phyloP scores from a whole-genome alignment of 305 asterid genomes.

The Fraxinus xanthoxyloides region DNA sequence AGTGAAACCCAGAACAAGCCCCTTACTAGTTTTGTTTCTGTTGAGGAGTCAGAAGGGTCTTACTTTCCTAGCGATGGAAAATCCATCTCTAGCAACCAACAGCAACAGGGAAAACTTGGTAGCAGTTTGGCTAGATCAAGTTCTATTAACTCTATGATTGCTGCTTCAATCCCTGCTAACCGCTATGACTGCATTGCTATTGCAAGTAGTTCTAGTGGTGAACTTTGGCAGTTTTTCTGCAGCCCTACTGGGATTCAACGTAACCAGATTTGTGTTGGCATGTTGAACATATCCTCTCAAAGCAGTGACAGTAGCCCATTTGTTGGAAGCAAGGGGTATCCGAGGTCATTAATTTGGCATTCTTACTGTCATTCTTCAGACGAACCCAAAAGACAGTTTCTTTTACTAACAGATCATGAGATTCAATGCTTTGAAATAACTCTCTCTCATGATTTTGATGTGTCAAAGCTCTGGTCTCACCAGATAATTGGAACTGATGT shows the following conservation, averaged over 20 bases:
- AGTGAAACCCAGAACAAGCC: constrained; percentile 44
- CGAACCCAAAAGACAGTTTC: constrained; percentile 59
- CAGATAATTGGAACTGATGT: constrained; percentile 74
- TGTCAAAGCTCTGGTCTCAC: constrained; percentile 78
- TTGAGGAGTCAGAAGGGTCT: constrained; percentile 41
- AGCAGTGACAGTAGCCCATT: constrained; percentile 45
- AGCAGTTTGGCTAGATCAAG: constrained; percentile 31
- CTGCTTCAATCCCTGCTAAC: constrained; percentile 54
- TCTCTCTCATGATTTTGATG: constrained; percentile 43
- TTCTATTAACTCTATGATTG: constrained; percentile 69
- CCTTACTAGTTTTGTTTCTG: constrained; percentile 40
- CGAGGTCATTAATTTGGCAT: constrained; percentile 85
- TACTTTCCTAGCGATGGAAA: constrained; percentile 35
- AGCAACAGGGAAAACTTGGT: constrained; percentile 35
- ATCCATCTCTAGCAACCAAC: constrained; percentile 37
- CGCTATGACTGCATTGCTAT: constrained; percentile 59
- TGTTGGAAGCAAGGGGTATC: constrained; percentile 66
- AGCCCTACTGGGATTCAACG: constrained; percentile 55
- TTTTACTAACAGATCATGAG: constrained; percentile 70
- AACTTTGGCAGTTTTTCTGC: constrained; percentile 65
- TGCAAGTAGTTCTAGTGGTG: constrained; percentile 77
- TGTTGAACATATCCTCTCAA: constrained; percentile 30
- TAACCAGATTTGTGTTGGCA: constrained; percentile 37
- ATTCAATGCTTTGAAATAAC: constrained; percentile 62
- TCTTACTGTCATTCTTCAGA: constrained; percentile 42